Evolutionary conservation across 805 yeast species (phyloP).

Genomic region (Metschnikowia reukaufii): DNA sequence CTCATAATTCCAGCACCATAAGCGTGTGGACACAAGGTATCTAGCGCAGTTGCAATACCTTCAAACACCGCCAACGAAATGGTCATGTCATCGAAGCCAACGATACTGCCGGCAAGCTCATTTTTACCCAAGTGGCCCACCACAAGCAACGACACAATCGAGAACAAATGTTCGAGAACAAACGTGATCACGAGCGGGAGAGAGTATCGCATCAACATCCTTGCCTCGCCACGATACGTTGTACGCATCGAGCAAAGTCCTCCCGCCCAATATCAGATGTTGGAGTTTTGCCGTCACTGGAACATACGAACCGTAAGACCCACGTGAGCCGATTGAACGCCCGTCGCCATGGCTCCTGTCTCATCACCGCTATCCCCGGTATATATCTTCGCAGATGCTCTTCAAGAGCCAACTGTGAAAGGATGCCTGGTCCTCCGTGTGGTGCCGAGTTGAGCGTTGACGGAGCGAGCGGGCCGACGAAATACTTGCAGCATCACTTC

Average conservation of each 20-base stretch:
- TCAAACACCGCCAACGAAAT: conserved; percentile 46
- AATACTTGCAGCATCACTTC: conserved; percentile 43
- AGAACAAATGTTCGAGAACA: conserved; percentile 44
- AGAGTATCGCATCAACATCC: conserved; percentile 32
- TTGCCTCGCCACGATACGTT: conserved; percentile 26
- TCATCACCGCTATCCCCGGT: conserved; percentile 22
- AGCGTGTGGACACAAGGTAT: conserved; percentile 47
- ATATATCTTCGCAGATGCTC: conserved; percentile 41
- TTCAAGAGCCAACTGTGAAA: conserved; percentile 46
- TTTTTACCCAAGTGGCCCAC: conserved; percentile 47
- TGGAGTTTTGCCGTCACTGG: no score
- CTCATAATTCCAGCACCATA: conserved; percentile 43
- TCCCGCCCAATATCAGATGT: conserved; percentile 24
- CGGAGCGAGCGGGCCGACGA: conserved; percentile 41
- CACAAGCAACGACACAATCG: conserved; percentile 42
- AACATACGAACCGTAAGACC: conserved; percentile 1
- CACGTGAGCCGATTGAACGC: conserved; percentile 3
- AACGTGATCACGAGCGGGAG: conserved; percentile 44
- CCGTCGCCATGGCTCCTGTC: conserved; percentile 2
- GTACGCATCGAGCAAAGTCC: conserved; percentile 37
- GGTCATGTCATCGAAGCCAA: conserved; percentile 46
- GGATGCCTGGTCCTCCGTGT: conserved; percentile 38
- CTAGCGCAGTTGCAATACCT: conserved; percentile 47
- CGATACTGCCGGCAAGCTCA: conserved; percentile 47
- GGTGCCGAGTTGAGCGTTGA: conserved; percentile 38